phyloP scores from a whole-genome alignment of 2,329 filamentous ascomycete genomes.

The Chaetomiaceae sp. region DNA sequence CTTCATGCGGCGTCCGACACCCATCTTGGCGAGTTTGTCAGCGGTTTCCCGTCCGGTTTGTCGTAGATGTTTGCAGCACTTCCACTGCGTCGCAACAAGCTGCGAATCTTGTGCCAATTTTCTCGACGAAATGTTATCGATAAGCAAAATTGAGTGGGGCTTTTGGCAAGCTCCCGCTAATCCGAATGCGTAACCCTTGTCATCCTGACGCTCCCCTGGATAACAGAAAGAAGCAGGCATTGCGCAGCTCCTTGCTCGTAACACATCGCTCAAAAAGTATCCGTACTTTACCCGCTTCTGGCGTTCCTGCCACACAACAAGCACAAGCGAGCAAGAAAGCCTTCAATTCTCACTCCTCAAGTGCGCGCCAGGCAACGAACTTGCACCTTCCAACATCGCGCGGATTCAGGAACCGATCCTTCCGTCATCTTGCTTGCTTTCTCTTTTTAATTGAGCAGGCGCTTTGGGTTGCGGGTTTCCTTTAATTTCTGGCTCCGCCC shows the following conservation, averaged over 20 bases:
- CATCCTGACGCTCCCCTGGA: slow-evolving; percentile 19
- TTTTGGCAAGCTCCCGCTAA: not conserved
- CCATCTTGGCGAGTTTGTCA: slow-evolving; percentile 57
- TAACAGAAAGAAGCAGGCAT: not conserved
- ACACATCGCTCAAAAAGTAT: slow-evolving; percentile 27
- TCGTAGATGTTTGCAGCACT: slow-evolving; percentile 1
- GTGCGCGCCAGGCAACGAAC: slow-evolving; percentile 17
- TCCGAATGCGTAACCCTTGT: slow-evolving; percentile 21
- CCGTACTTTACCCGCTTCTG: slow-evolving; percentile 13
- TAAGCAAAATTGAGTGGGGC: slow-evolving; percentile 13
- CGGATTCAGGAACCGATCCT: not conserved
- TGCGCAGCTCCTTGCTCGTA: slow-evolving; percentile 16
- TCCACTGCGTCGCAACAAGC: slow-evolving; percentile 4
- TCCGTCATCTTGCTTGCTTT: slow-evolving; percentile 9
- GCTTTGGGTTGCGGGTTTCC: slow-evolving; percentile 14
- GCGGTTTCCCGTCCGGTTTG: slow-evolving; percentile 8
- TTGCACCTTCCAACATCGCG: slow-evolving; percentile 6
- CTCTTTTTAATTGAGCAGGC: slow-evolving; percentile 19
- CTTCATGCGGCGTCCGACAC: slow-evolving; percentile 85
- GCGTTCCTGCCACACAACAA: slow-evolving; percentile 19
- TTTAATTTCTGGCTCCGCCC: slow-evolving; percentile 19
- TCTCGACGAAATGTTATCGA: slow-evolving; percentile 23
- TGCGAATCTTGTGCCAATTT: slow-evolving; percentile 19
- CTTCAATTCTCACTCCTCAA: slow-evolving; percentile 15
- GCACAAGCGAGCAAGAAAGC: slow-evolving; percentile 1